Evolutionary conservation across 2,329 filamentous ascomycete species (phyloP), one percentile per base, ranked within the genome.

Genomic region (Nemania sp.): DNA sequence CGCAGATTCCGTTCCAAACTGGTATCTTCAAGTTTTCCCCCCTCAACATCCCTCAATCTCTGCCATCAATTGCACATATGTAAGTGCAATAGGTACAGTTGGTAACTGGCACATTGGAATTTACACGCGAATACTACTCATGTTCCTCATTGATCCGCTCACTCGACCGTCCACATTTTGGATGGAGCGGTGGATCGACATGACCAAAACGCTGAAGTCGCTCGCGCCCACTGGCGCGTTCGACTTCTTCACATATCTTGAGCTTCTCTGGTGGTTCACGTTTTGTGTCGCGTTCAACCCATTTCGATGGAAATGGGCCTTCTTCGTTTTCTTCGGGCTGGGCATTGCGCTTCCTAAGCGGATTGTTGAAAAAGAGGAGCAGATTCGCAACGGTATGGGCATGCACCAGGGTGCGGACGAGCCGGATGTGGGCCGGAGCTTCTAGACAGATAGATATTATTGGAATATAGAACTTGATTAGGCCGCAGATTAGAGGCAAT

Each of bases 41-140:
- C 92, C 93, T 0, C 79, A 83, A 3, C 90, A 94, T 72, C 88
- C 90, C 0, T 90, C 88, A 38, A 85, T 97, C 55, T 93, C 90
- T 70, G 90, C 90, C 70, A 94, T 93, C 80, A 97, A 97, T 80
- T 87, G 81, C 82, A 96, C 93, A 0, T 97, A 94, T 72, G 83
- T 94, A 64, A 89, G 91, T 62, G 93, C 90, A 3, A 94, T 96
- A 65, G 93, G 92, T 0, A 92, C 91, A 0, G 92, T 96, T 1
- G 92, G 93, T 0, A 94, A 96, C 78, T 95, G 92, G 86, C 93
- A 97, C 75, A 95, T 97, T 53, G 93, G 93, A 4, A 95, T 97
- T 74, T 97, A 96, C 81, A 97, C 93, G 0, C 86, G 93, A 5
- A 91, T 97, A 70, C 82, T 97, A 6, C 87, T 97, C 73, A 95